Base-by-base conservation (phyloP, 345 rosid species). In the Arabidopsis suecica region DNA sequence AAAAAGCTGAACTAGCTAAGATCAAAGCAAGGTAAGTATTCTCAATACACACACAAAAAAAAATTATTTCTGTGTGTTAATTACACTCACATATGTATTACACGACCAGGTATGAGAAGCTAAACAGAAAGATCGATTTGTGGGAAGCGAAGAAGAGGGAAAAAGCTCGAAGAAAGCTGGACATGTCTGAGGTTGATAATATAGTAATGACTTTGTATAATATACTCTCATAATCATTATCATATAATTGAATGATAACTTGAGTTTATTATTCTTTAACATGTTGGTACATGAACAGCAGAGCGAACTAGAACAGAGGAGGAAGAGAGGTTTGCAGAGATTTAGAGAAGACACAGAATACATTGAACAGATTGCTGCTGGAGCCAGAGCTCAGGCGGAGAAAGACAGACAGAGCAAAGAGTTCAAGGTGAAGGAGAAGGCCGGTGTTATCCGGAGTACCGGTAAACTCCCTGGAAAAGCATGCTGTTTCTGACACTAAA, bases 61-160 rank as follows among this genome's bases (percentile, higher is more conserved):
- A 20, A 20, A 0, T 20, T 20, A 20, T 20, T 20, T 20, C 22
- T 28, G 6, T 42, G 11, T 22, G 50, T 60, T 58, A 4, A 12
- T 70, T 47, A 57, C 61, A 64, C 14, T 56, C 28, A 54, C 37
- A 67, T 12, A 36, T 49, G 51, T 72, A 0, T 53, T 41, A 61
- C 58, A 34, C 61, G 30, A 44, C 28, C 68, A 91, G 98, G 88
- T 83, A 85, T 50, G 88, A 81, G 69, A 75, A 71, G 77, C 18
- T 83, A 65, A 83, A 81, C n/a, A 73, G 76, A 32, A 82, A 84
- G 57, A 89, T 91, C 44, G 50, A 55, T 48, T 14, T 77, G 32
- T 91, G 94, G 94, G 97, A 89, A 81, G 71, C 75, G 22, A 79
- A 81, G 78, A 91, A 86, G 82, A 85, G 80, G 79, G 55, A 68